Evolutionary conservation across 1,139 yeast genomes (phyloP), one percentile per base, ranked within the genome.

Genomic region (Debaryomyces coudertii): DNA sequence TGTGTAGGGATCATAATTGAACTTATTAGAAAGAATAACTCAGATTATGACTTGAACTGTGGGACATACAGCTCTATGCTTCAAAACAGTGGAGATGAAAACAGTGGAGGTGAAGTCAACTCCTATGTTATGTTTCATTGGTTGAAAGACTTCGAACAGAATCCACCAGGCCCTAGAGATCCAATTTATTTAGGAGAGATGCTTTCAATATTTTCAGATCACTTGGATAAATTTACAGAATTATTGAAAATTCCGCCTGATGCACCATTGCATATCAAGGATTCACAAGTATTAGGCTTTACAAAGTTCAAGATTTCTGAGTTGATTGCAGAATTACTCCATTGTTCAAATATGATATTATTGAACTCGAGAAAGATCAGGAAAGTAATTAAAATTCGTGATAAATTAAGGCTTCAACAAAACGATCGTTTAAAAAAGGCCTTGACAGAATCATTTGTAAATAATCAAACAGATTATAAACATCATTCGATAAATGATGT

Each of bases 1-100:
- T 72, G 77, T 56, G 80, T 75, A 24, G 71, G 77, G 5, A 73
- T 76, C 25, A 60, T 76, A n/a, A 74, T 76, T 28, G 80, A 76
- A 51, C 60, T 75, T 24, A 76, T 76, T 36, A 57, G 80, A 34
- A 76, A 76, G 47, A 76, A 76, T 43, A 76, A 76, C 48, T 71
- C 77, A 1, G 80, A 76, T 53, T 76, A 76, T 55, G 80, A 75
- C 47, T 58, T 71, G 40, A 71, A 73, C 53, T 73, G 77, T 54
- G 79, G 79, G 6, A 47, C 69, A 7, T 75, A 75, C 54, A 63
- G 69, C 42, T 60, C 69, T 2, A 52, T 66, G 54, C 56, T 71
- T 29, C 69, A 62, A 25, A 58, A 53, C 36, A 24, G 30, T 23
- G 38, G 28, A 2, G 62, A 61, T 14, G 68, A 62, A n/a, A 66